These are phyloP conservation scores for Naegleria lovaniensis DNA, from an alignment of 208 protist species.

Conservation along the genomic window DNA sequence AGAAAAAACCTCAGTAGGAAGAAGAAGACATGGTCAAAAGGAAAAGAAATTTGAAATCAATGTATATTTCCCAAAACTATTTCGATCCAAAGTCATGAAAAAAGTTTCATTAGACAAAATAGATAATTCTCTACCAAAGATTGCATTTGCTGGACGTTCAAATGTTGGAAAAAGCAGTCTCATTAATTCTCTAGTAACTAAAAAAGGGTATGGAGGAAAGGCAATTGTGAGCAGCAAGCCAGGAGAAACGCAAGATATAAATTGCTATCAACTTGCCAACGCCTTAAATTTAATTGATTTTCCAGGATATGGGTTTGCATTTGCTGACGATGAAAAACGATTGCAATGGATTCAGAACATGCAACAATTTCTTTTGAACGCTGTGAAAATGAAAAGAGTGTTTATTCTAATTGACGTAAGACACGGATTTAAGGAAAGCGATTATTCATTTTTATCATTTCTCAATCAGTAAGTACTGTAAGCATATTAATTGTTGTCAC, in stretches of 20 bases:
- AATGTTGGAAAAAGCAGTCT: constrained; percentile 27
- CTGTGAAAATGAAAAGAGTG: background rate
- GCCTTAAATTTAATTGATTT: background rate
- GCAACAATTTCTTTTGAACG: background rate
- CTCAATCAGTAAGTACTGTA: background rate
- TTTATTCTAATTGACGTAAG: constrained; percentile 13
- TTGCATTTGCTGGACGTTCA: constrained; percentile 19
- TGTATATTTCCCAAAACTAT: background rate
- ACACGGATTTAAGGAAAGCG: background rate
- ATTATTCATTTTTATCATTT: constrained; percentile 8
- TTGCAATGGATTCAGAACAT: background rate
- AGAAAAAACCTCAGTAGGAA: background rate
- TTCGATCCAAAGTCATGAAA: background rate
- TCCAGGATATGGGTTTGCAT: constrained; percentile 25
- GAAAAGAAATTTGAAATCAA: background rate
- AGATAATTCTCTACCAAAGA: background rate
- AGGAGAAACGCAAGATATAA: background rate
- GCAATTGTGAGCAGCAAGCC: background rate
- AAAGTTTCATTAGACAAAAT: background rate
- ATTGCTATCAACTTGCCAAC: background rate
- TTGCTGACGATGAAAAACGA: background rate
- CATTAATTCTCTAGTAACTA: constrained; percentile 12
- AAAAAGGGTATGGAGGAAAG: background rate
- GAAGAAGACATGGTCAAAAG: background rate
- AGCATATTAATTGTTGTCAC: background rate